Evolutionary conservation across 2,329 filamentous ascomycete genomes (phyloP).

Genomic region (Trichoderma sp.): DNA sequence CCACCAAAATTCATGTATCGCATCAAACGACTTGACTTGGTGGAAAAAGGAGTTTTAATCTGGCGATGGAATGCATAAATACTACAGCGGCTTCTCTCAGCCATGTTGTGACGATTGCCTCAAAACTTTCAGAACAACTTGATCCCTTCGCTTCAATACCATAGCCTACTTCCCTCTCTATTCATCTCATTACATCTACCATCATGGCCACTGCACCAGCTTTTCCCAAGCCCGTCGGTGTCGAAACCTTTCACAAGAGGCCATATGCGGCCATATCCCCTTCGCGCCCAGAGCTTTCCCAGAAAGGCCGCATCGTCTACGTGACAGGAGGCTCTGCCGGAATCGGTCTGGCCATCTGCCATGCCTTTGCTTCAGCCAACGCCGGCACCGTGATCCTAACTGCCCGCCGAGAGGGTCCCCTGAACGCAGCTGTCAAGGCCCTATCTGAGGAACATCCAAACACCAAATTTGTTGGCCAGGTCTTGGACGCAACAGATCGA

Average conservation of each 20-base stretch:
- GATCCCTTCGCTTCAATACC: not conserved
- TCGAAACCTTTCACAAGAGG: slow-evolving; percentile 35
- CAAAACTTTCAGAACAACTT: not conserved
- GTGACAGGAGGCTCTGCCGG: slow-evolving; percentile 66
- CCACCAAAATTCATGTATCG: not conserved
- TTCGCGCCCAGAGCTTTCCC: slow-evolving; percentile 40
- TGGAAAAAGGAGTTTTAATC: not conserved
- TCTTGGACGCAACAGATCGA: slow-evolving; percentile 31
- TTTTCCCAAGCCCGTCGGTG: slow-evolving; percentile 29
- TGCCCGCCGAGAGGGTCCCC: slow-evolving; percentile 36
- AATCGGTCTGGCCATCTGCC: slow-evolving; percentile 64
- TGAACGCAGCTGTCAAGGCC: not conserved
- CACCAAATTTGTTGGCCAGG: slow-evolving; percentile 3
- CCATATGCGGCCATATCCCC: slow-evolving; percentile 43
- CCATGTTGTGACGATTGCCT: not conserved
- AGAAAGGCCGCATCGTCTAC: slow-evolving; percentile 54
- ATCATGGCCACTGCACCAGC: not conserved
- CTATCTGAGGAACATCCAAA: slow-evolving; percentile 10
- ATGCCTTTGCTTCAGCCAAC: slow-evolving; percentile 50
- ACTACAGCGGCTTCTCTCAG: not conserved
- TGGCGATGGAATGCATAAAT: not conserved
- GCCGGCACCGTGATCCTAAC: slow-evolving; percentile 42
- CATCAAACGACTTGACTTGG: not conserved
- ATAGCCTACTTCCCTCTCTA: not conserved
- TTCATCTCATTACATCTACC: not conserved